phyloP scores from a whole-genome alignment of 2,329 filamentous ascomycete genomes.

The Curvularia hawaiiensis region DNA sequence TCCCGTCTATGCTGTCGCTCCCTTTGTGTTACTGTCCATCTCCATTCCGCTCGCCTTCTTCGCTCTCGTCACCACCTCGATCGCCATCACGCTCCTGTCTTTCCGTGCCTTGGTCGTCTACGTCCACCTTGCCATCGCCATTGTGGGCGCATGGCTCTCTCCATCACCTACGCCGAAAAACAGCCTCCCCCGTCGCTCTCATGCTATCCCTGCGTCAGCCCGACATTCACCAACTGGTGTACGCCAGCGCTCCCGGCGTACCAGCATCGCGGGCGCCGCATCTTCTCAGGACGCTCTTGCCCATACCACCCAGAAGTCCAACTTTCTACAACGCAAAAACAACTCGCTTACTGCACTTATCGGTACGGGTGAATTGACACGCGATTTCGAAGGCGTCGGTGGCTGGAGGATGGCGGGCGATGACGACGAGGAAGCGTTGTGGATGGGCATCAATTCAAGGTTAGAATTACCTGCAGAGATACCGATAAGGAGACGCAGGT shows the following conservation, averaged over 20 bases:
- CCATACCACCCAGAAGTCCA: slow-evolving; percentile 19
- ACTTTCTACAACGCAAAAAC: slow-evolving; percentile 35
- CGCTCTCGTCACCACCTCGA: slow-evolving; percentile 46
- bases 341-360: slow-evolving; percentile 44
- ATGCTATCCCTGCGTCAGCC: slow-evolving; percentile 17
- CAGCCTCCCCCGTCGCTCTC: slow-evolving; percentile 15
- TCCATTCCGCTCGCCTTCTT: slow-evolving; percentile 49
- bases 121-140: slow-evolving; percentile 48
- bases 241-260: slow-evolving; percentile 31
- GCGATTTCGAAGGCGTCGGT: slow-evolving; percentile 53
- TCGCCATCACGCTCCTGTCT: slow-evolving; percentile 47
- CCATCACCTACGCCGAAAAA: slow-evolving; percentile 25
- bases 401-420: slow-evolving; percentile 47
- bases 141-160: slow-evolving; percentile 46
- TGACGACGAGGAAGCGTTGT: slow-evolving; percentile 51
- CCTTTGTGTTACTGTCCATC: slow-evolving; percentile 44
- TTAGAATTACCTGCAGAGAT: slow-evolving; percentile 45
- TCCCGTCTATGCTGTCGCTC: slow-evolving; percentile 42
- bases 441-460: slow-evolving; percentile 52
- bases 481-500: slow-evolving; percentile 37
- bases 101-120: slow-evolving; percentile 51
- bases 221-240: slow-evolving; percentile 27
- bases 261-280: slow-evolving; percentile 29
- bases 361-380: slow-evolving; percentile 37
- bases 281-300: slow-evolving; percentile 27